phyloP scores from a whole-genome alignment of 1,139 yeast genomes.

The Geotrichum restrictum region DNA sequence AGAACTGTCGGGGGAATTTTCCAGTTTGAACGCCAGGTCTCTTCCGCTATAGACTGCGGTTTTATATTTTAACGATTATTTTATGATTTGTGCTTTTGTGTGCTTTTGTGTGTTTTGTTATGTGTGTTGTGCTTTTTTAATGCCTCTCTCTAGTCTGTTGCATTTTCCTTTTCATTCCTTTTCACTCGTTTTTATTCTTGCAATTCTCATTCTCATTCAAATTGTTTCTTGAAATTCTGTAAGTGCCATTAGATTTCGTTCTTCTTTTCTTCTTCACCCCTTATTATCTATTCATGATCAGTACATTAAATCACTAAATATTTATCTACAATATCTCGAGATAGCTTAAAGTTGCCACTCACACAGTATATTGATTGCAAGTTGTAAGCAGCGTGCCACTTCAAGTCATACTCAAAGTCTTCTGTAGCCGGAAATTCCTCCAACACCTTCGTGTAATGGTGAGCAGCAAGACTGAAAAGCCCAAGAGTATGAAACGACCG shows the following conservation, averaged over 20 bases:
- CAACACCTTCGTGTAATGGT: constrained; percentile 67
- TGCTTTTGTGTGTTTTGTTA: not conserved
- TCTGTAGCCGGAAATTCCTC: constrained; percentile 32
- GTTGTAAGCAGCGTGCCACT: constrained; percentile 81
- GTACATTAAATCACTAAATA: constrained; percentile 46
- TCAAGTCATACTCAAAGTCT: constrained; percentile 51
- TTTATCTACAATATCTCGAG: constrained; percentile 58
- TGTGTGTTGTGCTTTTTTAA: not conserved
- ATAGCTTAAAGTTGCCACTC: constrained; percentile 66
- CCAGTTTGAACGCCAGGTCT: constrained; percentile 46
- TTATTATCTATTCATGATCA: too few species aligned
- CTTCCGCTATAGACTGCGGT: not conserved
- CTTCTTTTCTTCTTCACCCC: too few species aligned
- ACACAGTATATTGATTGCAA: constrained; percentile 66
- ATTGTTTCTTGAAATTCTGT: not conserved
- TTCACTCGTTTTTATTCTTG: not conserved
- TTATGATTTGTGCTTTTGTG: too few species aligned
- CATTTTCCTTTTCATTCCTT: not conserved
- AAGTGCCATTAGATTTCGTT: too few species aligned
- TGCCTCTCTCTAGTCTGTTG: not conserved
- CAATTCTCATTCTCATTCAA: not conserved
- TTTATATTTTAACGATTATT: not conserved
- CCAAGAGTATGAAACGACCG: constrained; percentile 82
- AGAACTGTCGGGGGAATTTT: constrained; percentile 57
- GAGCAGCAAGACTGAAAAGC: constrained; percentile 63